Base-by-base conservation (phyloP, 2,329 filamentous ascomycete species). In the Fusarium sp. region DNA sequence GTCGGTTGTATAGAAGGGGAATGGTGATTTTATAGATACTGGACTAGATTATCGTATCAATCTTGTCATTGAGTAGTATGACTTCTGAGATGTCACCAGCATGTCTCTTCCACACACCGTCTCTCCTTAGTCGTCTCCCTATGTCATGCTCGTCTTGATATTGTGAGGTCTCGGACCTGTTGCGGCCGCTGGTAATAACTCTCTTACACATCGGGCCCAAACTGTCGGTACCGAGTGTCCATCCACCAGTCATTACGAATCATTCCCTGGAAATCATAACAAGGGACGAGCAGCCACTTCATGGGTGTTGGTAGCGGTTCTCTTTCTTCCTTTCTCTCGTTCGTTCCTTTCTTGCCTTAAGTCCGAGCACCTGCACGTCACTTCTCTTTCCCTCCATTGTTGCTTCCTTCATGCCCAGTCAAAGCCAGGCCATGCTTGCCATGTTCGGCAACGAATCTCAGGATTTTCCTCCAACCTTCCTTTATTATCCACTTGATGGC, bases 201-300 rank as follows among this genome's bases (percentile, higher is more conserved):
- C 65, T 77, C 70, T 71, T 67, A 62, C 71, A 77, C 78, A 75
- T 75, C 70, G 71, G 72, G 74, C 66, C 76, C 73, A 69, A 63
- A 44, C 60, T 67, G 64, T 69, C 73, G 75, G 73, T 75, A 77
- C 59, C 76, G 66, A 77, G 72, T 46, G 50, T 65, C 52, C 60
- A 61, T 71, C 57, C 59, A 57, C 63, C 70, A 74, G 64, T 60
- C 57, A 63, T 61, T 71, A 64, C 60, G 59, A 69, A 61, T 62
- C 64, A 63, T 67, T 72, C 65, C 73, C 74, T 63, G 67, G 60
- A 60, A 62, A 50, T 60, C 69, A 72, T 57, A 70, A 72, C 61
- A 73, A 68, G 72, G 64, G 58, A 76, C 70, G 62, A 46, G 62
- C 71, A 72, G 67, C 67, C 74, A 71, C 64, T 63, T 68, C 38